Percentiles rank a stretch among this genome's conserved stretches.
phyloP scores from a whole-genome alignment of 1,284 basidiomycete genomes.

The Taiwanofungus camphoratus region DNA sequence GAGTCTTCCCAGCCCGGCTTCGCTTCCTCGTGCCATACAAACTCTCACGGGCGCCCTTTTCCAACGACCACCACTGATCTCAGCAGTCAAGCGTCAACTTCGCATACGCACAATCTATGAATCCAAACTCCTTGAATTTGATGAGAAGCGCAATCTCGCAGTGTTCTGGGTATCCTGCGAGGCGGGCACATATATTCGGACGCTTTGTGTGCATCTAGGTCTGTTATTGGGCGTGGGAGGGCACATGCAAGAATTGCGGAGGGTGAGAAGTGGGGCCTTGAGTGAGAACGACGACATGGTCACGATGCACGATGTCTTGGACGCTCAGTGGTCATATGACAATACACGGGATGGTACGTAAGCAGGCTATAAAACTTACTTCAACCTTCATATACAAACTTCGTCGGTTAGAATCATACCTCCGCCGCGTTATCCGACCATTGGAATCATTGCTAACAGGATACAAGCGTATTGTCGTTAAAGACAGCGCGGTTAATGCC shows the following conservation, averaged over 20 bases:
- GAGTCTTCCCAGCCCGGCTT: constrained; percentile 73
- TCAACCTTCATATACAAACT: too few relatives aligned
- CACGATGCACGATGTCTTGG: constrained; percentile 99
- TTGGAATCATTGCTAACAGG: constrained; percentile 92
- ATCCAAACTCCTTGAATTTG: constrained; percentile 94
- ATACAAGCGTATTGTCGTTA: constrained; percentile 99
- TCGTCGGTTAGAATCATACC: constrained; percentile 90
- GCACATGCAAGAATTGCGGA: constrained; percentile 98
- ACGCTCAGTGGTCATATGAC: constrained; percentile 99
- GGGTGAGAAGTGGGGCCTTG: constrained; percentile 94
- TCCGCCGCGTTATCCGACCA: constrained; percentile 92
- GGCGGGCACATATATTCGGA: constrained; percentile 98
- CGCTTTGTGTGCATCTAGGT: constrained; percentile 96
- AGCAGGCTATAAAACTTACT: background rate
- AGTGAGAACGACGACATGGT: constrained; percentile 98
- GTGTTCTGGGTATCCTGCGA: constrained; percentile 99
- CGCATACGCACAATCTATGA: constrained; percentile 98
- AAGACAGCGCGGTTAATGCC: constrained; percentile 98
- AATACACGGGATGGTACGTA: constrained; percentile 90
- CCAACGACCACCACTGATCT: constrained; percentile 98
- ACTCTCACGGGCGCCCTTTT: constrained; percentile 98
- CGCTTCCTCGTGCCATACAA: constrained; percentile 90
- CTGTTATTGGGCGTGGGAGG: constrained; percentile 94
- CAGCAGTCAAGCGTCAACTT: constrained; percentile 97
- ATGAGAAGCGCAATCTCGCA: constrained; percentile 94